A percentile compares a stretch with the other conserved stretches of the same genome.
These are phyloP conservation scores for Schoenoplectus tabernaemontani DNA, from an alignment of 202 grass and related monocot genomes.

Conservation along the genomic window DNA sequence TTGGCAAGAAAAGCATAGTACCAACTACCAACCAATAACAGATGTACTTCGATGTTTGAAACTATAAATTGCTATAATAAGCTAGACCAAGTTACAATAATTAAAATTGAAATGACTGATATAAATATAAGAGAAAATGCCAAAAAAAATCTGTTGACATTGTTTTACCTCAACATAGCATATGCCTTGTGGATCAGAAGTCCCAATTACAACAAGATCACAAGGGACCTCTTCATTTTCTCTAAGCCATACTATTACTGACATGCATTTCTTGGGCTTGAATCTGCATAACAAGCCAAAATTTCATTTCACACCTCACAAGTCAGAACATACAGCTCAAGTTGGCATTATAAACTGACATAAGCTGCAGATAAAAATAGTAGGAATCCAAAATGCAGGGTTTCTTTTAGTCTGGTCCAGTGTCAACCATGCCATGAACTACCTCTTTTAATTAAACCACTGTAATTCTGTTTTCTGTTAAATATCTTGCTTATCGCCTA, in stretches of 20 bases:
- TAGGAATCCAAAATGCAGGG: background rate
- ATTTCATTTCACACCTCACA: slow-evolving; percentile 1
- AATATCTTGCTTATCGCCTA: background rate
- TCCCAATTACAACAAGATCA: slow-evolving; percentile 86
- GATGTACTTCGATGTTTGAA: background rate
- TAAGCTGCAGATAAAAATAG: too few species aligned
- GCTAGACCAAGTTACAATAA: background rate
- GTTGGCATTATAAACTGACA: slow-evolving; percentile 4
- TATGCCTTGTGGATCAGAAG: slow-evolving; percentile 79
- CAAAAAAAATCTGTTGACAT: background rate
- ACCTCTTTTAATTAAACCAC: too few species aligned
- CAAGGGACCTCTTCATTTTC: slow-evolving; percentile 99
- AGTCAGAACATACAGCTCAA: slow-evolving; percentile 1
- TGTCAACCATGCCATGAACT: background rate
- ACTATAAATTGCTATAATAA: background rate
- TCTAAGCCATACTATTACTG: slow-evolving; percentile 89
- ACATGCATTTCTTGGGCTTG: slow-evolving; percentile 90
- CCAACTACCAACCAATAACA: background rate
- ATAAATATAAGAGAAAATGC: background rate
- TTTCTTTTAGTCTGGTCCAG: background rate
- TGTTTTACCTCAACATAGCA: slow-evolving; percentile 84
- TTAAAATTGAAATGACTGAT: background rate
- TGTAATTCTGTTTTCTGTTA: background rate
- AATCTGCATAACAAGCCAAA: slow-evolving; percentile 48
- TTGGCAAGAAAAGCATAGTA: background rate